Evolutionary conservation across 2,329 filamentous ascomycete genomes (phyloP), one percentile per base, ranked within the genome.

Genomic region (Tolypocladium inflatum): DNA sequence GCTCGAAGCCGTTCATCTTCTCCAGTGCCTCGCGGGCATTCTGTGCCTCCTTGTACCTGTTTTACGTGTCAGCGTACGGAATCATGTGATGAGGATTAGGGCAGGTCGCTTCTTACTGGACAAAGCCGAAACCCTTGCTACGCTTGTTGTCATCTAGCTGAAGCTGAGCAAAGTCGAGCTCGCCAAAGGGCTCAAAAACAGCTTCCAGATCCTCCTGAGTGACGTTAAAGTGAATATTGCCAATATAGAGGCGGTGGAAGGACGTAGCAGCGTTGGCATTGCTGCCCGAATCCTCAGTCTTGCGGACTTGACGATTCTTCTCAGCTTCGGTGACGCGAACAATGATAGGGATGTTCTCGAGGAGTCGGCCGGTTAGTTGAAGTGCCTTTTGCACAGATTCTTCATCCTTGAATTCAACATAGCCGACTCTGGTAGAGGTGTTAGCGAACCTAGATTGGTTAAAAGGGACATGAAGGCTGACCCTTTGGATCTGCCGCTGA

Each of bases 211-310:
- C 95, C 73, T 88, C 86, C 76, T 99, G 94, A 70, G 91, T 97
- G 72, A 99, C 96, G 73, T 91, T 97, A 82, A 99, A 99, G 79
- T 99, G 94, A 66, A 99, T 97, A 73, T 99, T 99, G 75, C 94
- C 94, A 66, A 99, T 93, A 74, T 97, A 99, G 60, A 99, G 88
- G 66, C 95, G 90, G 76, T 99, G 94, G 79, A 97, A 97, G 30
- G 94, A 94, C 60, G 96, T 88, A 61, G 90, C 88, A 71, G 92
- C 92, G 61, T 92, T 92, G 60, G 88, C 86, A 65, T 90, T 84
- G 59, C 77, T 79, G 64, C 81, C 85, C 64, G 82, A 81, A 55
- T 82, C 78, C 66, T 94, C 89, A 56, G 89, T 84, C 63, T 84
- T 93, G 65, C 93, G 91, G 63, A 91, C 91, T 80, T 96, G 93